Evolutionary conservation across 2,329 filamentous ascomycete genomes (phyloP), one percentile per base, ranked within the genome.

Genomic region (Fusarium phyllophilum): DNA sequence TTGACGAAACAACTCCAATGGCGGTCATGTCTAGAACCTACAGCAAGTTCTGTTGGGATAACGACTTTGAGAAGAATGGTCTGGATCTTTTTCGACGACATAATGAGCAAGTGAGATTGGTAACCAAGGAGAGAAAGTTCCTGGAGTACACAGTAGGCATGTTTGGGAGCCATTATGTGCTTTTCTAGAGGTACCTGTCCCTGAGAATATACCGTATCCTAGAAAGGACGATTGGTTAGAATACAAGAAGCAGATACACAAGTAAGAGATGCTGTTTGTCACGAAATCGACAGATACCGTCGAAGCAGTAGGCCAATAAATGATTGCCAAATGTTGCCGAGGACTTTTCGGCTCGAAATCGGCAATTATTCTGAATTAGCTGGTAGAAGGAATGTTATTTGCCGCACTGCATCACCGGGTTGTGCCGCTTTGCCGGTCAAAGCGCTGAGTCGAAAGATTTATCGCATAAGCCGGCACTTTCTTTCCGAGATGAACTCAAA

Each of bases 321-420:
- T 39, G 7, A 6, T 11, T 20, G 3, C 18, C 38, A 39, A 39
- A 13, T 13, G 3, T 39, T n/a, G n/a, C n/a, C n/a, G 38, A 39
- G 10, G 20, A 3, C 38, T 7, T 12, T 38, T 22, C 13, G 20
- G 13, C 20, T 20, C 7, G 5, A 14, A 12, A 11, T 5, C 6
- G 45, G 13, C 26, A 48, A 29, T 13, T 13, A 6, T 4, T 5
- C 42, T 24, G 26, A 15, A 10, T 15, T 8, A 3, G 26, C 6
- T 22, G 13, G 45, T 18, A 5, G 31, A 34, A 4, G 31, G 4
- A n/a, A 17, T 17, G 29, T 6, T 13, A 49, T 34, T 51, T 20
- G 11, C 22, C 22, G 15, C 22, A 24, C 3, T 12, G 3, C 22
- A 24, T 5, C 11, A 3, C 12, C 3, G 14, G 11, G 2, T 11